A percentile compares a stretch with the other conserved stretches of the same genome.
These are phyloP conservation scores for Bothriochloa decipiens DNA, from an alignment of 176 grass and related monocot species.

Conservation along the genomic window DNA sequence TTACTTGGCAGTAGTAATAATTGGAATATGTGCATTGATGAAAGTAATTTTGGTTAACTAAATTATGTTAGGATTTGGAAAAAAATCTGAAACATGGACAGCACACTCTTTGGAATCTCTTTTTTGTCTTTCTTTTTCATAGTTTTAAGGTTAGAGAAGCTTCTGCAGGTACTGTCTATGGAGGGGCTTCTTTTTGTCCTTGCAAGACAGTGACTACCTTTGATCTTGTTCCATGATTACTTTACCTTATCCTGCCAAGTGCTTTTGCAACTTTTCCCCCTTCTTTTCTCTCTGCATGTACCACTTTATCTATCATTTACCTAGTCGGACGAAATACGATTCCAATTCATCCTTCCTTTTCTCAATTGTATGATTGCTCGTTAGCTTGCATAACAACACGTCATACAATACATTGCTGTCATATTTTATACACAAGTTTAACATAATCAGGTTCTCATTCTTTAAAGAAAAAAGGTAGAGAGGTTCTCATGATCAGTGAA, in stretches of 20 bases:
- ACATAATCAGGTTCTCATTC: neutral
- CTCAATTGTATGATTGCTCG: slow-evolving; percentile 30
- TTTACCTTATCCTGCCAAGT: slow-evolving; percentile 42
- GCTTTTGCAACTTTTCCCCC: slow-evolving; percentile 33
- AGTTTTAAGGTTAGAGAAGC: slow-evolving; percentile 63
- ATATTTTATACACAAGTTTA: slow-evolving; percentile 35
- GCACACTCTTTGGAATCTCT: slow-evolving; percentile 24
- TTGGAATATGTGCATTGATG: neutral
- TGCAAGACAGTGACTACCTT: slow-evolving; percentile 42
- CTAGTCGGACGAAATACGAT: slow-evolving; percentile 33
- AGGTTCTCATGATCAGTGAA: slow-evolving; percentile 24
- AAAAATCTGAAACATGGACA: slow-evolving; percentile 29
- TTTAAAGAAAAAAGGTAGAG: neutral
- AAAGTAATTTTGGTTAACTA: neutral
- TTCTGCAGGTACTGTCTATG: neutral
- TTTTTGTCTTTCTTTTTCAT: slow-evolving; percentile 39
- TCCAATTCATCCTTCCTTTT: slow-evolving; percentile 16
- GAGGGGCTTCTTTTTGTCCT: slow-evolving; percentile 38
- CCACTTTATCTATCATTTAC: slow-evolving; percentile 45
- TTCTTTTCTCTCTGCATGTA: slow-evolving; percentile 13
- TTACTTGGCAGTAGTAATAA: neutral
- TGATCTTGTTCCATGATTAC: slow-evolving; percentile 41
- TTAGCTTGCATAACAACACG: slow-evolving; percentile 32
- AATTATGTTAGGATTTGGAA: neutral
- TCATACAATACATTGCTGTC: neutral